Percentiles rank a stretch among this genome's conserved stretches.
These are phyloP conservation scores for Scheffersomyces illinoinensis DNA, from an alignment of 1,139 yeast genomes.

Conservation along the genomic window DNA sequence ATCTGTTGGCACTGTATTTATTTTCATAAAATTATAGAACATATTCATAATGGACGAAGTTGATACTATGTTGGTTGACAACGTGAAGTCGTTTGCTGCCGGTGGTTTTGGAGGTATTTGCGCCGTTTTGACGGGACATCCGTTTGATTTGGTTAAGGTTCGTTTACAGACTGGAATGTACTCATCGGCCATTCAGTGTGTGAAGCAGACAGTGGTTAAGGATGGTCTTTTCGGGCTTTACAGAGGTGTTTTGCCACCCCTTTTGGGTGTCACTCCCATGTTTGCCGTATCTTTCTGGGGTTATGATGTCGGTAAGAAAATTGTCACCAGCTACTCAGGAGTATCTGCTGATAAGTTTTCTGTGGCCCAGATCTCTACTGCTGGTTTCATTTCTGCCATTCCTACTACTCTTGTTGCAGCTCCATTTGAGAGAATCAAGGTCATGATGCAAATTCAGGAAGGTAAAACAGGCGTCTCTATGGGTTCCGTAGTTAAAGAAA, in stretches of 20 bases:
- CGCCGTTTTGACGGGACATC: slow-evolving; percentile 93
- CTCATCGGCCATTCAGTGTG: slow-evolving; percentile 62
- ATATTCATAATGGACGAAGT: slow-evolving; percentile 42
- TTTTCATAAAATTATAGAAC: not conserved
- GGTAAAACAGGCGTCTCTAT: slow-evolving; percentile 45
- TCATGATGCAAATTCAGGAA: slow-evolving; percentile 80
- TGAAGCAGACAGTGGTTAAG: slow-evolving; percentile 63
- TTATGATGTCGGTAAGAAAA: slow-evolving; percentile 84
- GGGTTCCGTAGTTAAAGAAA: slow-evolving; percentile 66
- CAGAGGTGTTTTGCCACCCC: slow-evolving; percentile 86
- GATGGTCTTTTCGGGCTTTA: slow-evolving; percentile 82
- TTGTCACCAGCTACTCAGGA: slow-evolving; percentile 54
- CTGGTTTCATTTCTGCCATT: slow-evolving; percentile 93
- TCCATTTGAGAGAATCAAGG: slow-evolving; percentile 95
- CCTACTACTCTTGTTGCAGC: slow-evolving; percentile 97
- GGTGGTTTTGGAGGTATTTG: slow-evolving; percentile 75
- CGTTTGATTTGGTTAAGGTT: slow-evolving; percentile 91
- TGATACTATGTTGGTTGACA: slow-evolving; percentile 49
- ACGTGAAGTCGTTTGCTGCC: slow-evolving; percentile 78
- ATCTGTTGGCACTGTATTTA: not conserved
- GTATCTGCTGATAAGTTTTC: slow-evolving; percentile 47
- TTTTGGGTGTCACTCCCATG: slow-evolving; percentile 96
- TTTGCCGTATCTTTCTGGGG: slow-evolving; percentile 99
- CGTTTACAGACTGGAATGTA: slow-evolving; percentile 80
- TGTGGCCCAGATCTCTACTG: slow-evolving; percentile 76